Evolutionary conservation across 176 grass and related monocot genomes (phyloP), one percentile per base, ranked within the genome.

Genomic region (Oryza nivara): DNA sequence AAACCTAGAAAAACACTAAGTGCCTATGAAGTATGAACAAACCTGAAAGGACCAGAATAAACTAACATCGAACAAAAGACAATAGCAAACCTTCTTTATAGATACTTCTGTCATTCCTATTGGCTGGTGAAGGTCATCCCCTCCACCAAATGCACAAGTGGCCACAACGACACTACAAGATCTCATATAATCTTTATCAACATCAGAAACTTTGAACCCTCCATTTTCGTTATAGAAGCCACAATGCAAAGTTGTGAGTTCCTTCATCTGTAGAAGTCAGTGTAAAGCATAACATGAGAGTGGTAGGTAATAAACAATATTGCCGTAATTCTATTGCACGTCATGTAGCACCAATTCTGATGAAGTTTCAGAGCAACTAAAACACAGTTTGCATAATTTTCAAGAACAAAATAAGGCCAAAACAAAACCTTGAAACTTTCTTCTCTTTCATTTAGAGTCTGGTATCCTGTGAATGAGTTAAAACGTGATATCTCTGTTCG

Each of bases 141-240:
- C 96, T 74, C 96, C 93, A 72, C 93, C 96, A 92, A 98, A 98
- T 73, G 96, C 96, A 93, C 96, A 98, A 56, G 93, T 96, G 36
- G 93, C 91, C 44, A 98, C 88, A 79, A 93, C 84, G 10, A 87
- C 89, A 65, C 74, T 72, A 78, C 96, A 98, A 69, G 84, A 83
- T 86, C 17, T 80, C 96, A 95, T 92, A 43, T 88, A 98, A 69
- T 87, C 85, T 86, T 86, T 92, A 70, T 98, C 93, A 73, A 83
- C 81, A 73, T 90, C 75, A 83, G 96, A 93, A 81, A 92, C 84
- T 86, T 73, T 78, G 82, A 95, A 96, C 14, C 91, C 93, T 81
- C 88, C 91, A 22, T 84, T 94, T 78, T 98, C 91, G 89, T 67
- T 85, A 67, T 88, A 96, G 86, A 98, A 98, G 74, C 96, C 93